Base-by-base conservation (phyloP, 371 early-diverging fungal species). In the Smittium culicis region DNA sequence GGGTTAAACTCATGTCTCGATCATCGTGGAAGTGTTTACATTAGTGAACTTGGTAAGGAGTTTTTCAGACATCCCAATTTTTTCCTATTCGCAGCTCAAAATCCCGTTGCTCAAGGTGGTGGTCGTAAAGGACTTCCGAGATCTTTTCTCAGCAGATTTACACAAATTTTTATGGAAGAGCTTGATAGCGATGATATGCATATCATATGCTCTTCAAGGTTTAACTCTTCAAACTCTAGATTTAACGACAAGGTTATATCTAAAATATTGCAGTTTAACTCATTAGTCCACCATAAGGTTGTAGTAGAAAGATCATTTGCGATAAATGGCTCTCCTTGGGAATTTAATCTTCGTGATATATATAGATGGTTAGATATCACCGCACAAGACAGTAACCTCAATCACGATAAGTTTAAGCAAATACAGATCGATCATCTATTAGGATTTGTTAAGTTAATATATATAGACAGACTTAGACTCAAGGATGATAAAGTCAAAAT, bases 1-100 rank as follows among this genome's bases (percentile, higher is more conserved):
- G 99, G 99, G 70, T 82, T 99, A 68, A 99, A 99, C 77, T 92
- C 98, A 8, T 93, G 98, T 72, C 79, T 99, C 35, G 99, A 99
- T 81, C 97, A 99, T 77, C 90, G 99, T 74, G 93, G 92, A 57
- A 81, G 87, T 8, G 93, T 98, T 1, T 94, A 91, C 77, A 89
- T 98, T 45, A 90, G 95, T 1, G 98, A 97, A 76, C 83, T 97
- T 64, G 92, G 95, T 67, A 80, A 88, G 35, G 83, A 84, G 64
- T 96, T 95, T 67, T 78, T 81, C 55, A 89, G 91, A 69, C 83
- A 88, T 58, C 78, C 79, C 11, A 87, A 88, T 20, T 98, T 96
- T 81, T 81, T 94, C 28, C 91, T 99, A 0, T 99, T 99, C 83
- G 99, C 92, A 64, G 99, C 99, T 1, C 96, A 99, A 79, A 99